Evolutionary conservation across 106 monocot species (phyloP).

Genomic region (Acorus gramineus): DNA sequence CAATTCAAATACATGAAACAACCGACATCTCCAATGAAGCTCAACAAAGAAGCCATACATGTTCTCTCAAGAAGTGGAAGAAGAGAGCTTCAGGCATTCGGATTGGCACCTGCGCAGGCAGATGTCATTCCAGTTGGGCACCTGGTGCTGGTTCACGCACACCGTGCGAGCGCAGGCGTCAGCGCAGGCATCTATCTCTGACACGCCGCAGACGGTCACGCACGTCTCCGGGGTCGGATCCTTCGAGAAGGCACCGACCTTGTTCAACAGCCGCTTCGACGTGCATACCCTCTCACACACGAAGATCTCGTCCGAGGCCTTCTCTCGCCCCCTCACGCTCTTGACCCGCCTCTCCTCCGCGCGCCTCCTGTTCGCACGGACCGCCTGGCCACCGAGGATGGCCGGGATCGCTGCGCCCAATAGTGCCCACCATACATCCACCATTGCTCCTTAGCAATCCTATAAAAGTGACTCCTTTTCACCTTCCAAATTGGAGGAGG

Average conservation of each 20-base stretch:
- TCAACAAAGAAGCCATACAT: no score
- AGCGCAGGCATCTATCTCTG: constrained; percentile 82
- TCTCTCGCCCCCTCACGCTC: constrained; percentile 67
- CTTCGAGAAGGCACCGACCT: constrained; percentile 91
- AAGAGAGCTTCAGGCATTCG: constrained; percentile 82
- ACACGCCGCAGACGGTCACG: constrained; percentile 89
- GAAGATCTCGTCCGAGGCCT: constrained; percentile 82
- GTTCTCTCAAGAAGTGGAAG: constrained; percentile 22
- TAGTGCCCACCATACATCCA: constrained; percentile 83
- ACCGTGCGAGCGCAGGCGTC: constrained; percentile 90
- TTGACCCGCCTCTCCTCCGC: constrained; percentile 69
- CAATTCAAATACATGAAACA: no score
- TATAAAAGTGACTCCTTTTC: no score
- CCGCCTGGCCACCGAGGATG: constrained; percentile 56
- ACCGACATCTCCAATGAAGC: no score
- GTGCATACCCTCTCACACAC: constrained; percentile 96
- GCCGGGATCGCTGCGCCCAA: constrained; percentile 81
- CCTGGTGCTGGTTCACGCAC: constrained; percentile 94
- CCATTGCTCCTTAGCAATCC: constrained; percentile 13
- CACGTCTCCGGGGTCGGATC: constrained; percentile 89
- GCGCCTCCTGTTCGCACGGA: constrained; percentile 47
- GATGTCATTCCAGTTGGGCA: constrained; percentile 96
- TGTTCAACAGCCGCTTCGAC: constrained; percentile 92
- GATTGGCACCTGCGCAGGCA: constrained; percentile 88
- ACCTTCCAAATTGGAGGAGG: no score